Evolutionary conservation across 2,329 filamentous ascomycete species (phyloP).

Genomic region (Colletotrichum euphorbiae): DNA sequence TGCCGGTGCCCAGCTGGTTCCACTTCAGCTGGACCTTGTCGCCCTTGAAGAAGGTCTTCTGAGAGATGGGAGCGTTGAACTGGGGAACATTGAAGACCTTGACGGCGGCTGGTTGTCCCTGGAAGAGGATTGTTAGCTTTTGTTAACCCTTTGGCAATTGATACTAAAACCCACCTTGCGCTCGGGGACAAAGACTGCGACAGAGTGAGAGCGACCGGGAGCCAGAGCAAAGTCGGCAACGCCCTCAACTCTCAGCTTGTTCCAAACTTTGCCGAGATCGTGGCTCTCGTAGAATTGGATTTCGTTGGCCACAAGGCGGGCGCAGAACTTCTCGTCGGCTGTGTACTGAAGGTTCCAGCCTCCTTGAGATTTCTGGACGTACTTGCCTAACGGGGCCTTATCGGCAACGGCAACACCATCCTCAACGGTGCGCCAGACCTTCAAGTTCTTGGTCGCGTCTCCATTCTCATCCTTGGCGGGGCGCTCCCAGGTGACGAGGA

Average conservation of each 20-base stretch:
- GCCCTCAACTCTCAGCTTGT: constrained; percentile 93
- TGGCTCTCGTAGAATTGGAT: constrained; percentile 96
- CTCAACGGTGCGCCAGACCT: constrained; percentile 91
- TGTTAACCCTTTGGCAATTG: not conserved
- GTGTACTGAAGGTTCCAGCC: constrained; percentile 99
- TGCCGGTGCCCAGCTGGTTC: constrained; percentile 90
- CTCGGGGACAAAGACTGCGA: constrained; percentile 95
- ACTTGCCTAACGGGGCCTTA: constrained; percentile 83
- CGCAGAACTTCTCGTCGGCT: constrained; percentile 91
- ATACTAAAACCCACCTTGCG: constrained; percentile 75
- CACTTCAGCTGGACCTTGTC: constrained; percentile 99
- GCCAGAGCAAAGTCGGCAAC: constrained; percentile 90
- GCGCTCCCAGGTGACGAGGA: constrained; percentile 96
- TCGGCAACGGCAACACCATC: constrained; percentile 70
- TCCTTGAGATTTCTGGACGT: constrained; percentile 95
- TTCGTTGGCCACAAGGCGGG: constrained; percentile 94
- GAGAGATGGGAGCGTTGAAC: constrained; percentile 84
- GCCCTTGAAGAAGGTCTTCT: constrained; percentile 99
- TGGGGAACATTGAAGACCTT: constrained; percentile 95
- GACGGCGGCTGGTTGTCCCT: constrained; percentile 93
- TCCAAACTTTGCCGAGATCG: constrained; percentile 89
- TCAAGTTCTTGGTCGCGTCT: constrained; percentile 94
- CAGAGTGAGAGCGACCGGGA: constrained; percentile 88
- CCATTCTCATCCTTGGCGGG: constrained; percentile 92
- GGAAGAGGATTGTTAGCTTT: constrained; percentile 27